Evolutionary conservation across 2,329 filamentous ascomycete species (phyloP), one percentile per base, ranked within the genome.

Genomic region (Alternaria conjuncta): DNA sequence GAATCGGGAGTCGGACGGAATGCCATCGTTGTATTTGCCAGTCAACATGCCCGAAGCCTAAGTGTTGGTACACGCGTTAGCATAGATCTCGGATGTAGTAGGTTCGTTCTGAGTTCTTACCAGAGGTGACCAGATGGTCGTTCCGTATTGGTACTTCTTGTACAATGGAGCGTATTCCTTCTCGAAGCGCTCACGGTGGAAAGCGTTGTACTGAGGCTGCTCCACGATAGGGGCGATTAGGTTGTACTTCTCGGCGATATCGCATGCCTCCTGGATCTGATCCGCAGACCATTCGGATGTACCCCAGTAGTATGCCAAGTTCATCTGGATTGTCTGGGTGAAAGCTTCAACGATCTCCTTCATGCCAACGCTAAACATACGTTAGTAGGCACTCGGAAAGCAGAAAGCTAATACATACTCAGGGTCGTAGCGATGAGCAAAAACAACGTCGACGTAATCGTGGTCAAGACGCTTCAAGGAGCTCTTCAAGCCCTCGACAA

Each of bases 391-490:
- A 26, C 7, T 23, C 23, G 26, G 9, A 20, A 18, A 18, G 13
- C 30, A 4, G 15, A 18, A 11, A 43, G 4, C 9, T 23, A 3
- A 21, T 47, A 8, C 73, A 18, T 73, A 80, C 79, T 79, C 79
- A 50, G 81, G 79, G 62, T 90, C 88, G 15, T 86, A 85, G 25
- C 88, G 83, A 77, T 90, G 88, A 4, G 88, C 87, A 58, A 89
- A 87, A 41, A 90, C 84, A 47, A 90, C 81, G 75, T 90, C 88
- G 57, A 90, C 88, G 72, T 92, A 92, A n/a, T 86, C 85, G 57
- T 87, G 84, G 72, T 89, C 84, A 55, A 92, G 82, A 26, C 89
- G 83, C 68, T 83, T 79, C n/a, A 89, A 78, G 2, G 83, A 87
- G 75, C 81, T 82, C 80, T 88, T 86, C 57, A 88, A 79, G 30